Percentiles rank a stretch among this genome's conserved stretches.
Evolutionary conservation across 805 yeast species (phyloP).

Genomic region (Cyberlindnera meyerae): DNA sequence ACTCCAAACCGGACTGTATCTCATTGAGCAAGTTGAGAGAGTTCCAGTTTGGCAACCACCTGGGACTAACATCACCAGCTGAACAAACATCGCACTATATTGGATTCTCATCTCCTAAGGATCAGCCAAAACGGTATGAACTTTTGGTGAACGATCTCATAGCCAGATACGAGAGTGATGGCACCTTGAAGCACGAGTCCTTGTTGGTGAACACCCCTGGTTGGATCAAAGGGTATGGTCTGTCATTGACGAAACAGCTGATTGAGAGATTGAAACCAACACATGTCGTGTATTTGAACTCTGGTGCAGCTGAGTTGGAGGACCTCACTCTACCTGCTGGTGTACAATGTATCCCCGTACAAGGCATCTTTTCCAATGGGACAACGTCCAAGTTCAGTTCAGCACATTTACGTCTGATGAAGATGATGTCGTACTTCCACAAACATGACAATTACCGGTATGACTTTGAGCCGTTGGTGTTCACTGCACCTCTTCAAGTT

Average conservation of each 20-base stretch:
- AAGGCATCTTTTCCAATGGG: conserved; percentile 29
- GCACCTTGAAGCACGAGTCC: conserved; percentile 21
- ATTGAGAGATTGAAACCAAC: conserved; percentile 46
- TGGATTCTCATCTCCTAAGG: conserved; percentile 68
- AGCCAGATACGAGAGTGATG: conserved; percentile 29
- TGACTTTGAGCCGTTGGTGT: conserved; percentile 40
- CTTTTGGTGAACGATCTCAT: conserved; percentile 38
- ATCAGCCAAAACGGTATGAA: conserved; percentile 55
- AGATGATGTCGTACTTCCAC: conserved; percentile 53
- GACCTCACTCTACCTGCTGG: conserved; percentile 26
- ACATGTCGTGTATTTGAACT: conserved; percentile 50
- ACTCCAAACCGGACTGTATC: conserved; percentile 64
- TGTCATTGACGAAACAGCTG: conserved; percentile 48
- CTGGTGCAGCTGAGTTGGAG: conserved; percentile 27
- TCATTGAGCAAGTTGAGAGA: conserved; percentile 40
- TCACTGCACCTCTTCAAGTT: conserved; percentile 35
- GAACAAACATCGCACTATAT: conserved; percentile 33
- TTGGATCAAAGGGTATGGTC: conserved; percentile 87
- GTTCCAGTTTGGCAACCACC: conserved; percentile 35
- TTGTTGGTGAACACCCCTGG: conserved; percentile 80
- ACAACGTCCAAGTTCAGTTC: conserved; percentile 36
- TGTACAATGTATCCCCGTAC: conserved; percentile 31
- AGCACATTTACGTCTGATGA: conserved; percentile 47
- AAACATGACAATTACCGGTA: conserved; percentile 24
- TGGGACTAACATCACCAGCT: conserved; percentile 18